A percentile compares a stretch with the other conserved stretches of the same genome.
Conservation (phyloP, 2,329 filamentous ascomycete genomes). For the Gnomoniopsis sp. region DNA sequence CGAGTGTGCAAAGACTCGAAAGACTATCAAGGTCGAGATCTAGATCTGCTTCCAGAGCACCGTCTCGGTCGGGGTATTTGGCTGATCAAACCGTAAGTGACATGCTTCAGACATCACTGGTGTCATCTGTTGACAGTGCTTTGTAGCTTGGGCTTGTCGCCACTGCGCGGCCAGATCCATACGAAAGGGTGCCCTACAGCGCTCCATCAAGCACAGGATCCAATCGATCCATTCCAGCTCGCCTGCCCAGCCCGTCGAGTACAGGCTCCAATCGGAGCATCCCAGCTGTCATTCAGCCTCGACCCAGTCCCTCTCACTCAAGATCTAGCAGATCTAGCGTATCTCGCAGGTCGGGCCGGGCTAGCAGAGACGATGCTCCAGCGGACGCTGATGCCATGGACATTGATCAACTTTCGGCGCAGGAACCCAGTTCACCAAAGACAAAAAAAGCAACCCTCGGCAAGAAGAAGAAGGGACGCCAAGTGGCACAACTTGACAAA, state of each 20-base stretch:
- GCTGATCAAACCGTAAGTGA: slow-evolving; percentile 6
- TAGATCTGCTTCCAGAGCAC: slow-evolving; percentile 8
- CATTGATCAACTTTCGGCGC: neutral
- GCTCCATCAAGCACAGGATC: slow-evolving; percentile 1
- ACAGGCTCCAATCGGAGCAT: slow-evolving; percentile 13
- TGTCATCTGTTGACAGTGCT: neutral
- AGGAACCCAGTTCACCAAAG: neutral
- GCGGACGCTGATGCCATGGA: neutral
- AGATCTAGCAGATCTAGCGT: neutral
- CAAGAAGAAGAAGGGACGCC: neutral
- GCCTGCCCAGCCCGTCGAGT: slow-evolving; percentile 1
- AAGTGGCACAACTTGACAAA: neutral
- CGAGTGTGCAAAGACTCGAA: slow-evolving; percentile 1
- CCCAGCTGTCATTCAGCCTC: slow-evolving; percentile 1
- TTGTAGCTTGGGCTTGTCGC: neutral
- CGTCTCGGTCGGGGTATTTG: neutral
- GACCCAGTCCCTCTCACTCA: neutral
- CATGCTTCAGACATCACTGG: neutral
- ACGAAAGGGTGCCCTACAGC: neutral
- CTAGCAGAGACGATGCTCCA: neutral
- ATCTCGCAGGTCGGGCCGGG: neutral
- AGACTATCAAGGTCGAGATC: slow-evolving; percentile 15
- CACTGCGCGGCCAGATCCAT: neutral
- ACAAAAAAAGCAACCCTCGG: neutral
- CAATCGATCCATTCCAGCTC: slow-evolving; percentile 1